Base-by-base conservation (phyloP, 139 green algal genomes). In the Coccomyxa sp. region DNA sequence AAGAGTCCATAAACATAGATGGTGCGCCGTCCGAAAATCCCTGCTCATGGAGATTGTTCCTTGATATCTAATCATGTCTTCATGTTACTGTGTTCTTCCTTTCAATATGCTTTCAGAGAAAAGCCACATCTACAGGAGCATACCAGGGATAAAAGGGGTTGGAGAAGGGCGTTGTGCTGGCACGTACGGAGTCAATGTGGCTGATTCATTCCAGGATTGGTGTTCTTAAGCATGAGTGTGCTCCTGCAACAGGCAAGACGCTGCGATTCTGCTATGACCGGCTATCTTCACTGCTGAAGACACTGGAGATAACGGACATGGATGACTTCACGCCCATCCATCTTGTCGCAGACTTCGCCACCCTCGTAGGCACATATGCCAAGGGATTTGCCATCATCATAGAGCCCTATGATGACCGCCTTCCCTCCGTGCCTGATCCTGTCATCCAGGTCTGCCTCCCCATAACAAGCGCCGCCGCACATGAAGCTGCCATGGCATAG, bases 261-360 rank as follows among this genome's bases (percentile, higher is more conserved):
- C 87, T 97, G 76, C 88, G 88, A 80, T 98, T 99, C 87, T 99
- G 97, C 91, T 99, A 99, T 86, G 97, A 99, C 90, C 92, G 97
- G 9, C 92, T 99, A 66, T 85, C 86, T 14, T 95, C 88, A 0
- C 92, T 99, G 81, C 88, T 99, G 82, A 96, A 97, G 83, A 99
- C 97, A 75, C 92, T 99, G 82, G 96, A 99, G 89, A 94, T 99
- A 82, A 84, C 86, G 13, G 92, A 98, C 89, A 98, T 89, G 0
- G 96, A 99, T 80, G 97, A 99, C 78, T 98, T 96, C 84, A 88
- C 82, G 21, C 90, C 94, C 30, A 86, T 99, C 30, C 91, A 96
- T 83, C 85, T 97, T 77, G 60, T 99, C 9, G 96, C 96, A 11
- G 96, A 99, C 90, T 98, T 99, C 91, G 97, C 93, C 38, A 99